Conservation (phyloP, 2,329 filamentous ascomycete species). For the Alternaria triticimaculans region DNA sequence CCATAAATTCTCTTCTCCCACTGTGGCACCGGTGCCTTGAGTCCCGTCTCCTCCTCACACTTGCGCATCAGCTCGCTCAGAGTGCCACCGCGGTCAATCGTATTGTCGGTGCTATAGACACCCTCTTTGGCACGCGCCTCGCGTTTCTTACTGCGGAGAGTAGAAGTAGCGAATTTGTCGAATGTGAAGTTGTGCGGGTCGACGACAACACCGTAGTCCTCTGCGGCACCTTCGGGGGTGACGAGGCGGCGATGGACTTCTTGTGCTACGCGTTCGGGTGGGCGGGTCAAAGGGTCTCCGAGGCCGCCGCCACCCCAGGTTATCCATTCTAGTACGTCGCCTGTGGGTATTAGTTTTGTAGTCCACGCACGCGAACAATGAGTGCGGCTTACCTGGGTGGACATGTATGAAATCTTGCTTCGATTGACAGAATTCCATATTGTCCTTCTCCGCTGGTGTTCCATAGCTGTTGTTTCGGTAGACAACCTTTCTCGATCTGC, state of each 20-base stretch:
- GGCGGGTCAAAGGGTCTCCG: slow-evolving; percentile 55
- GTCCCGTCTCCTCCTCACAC: slow-evolving; percentile 53
- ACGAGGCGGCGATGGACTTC: slow-evolving; percentile 57
- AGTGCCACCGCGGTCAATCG: slow-evolving; percentile 55
- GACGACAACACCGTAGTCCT: slow-evolving; percentile 57
- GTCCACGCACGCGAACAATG: not conserved
- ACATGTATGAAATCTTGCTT: slow-evolving; percentile 59
- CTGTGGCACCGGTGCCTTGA: slow-evolving; percentile 51
- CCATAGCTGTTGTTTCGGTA: slow-evolving; percentile 51
- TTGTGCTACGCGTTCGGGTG: slow-evolving; percentile 53
- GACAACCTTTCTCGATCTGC: slow-evolving; percentile 52
- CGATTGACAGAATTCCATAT: slow-evolving; percentile 49
- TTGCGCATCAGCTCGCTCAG: slow-evolving; percentile 48
- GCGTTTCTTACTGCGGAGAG: slow-evolving; percentile 44
- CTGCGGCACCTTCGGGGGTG: slow-evolving; percentile 50
- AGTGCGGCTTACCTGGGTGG: slow-evolving; percentile 38
- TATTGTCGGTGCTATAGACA: slow-evolving; percentile 22
- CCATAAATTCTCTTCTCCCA: slow-evolving; percentile 56
- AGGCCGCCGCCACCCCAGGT: slow-evolving; percentile 60
- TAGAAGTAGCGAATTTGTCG: slow-evolving; percentile 45
- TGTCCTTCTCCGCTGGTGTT: slow-evolving; percentile 42
- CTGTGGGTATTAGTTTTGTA: slow-evolving; percentile 21
- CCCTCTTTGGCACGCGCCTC: slow-evolving; percentile 25
- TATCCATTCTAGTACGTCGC: slow-evolving; percentile 58
- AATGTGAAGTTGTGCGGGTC: slow-evolving; percentile 46